Base-by-base conservation (phyloP, 257 asterid genomes). In the Mentha longifolia region DNA sequence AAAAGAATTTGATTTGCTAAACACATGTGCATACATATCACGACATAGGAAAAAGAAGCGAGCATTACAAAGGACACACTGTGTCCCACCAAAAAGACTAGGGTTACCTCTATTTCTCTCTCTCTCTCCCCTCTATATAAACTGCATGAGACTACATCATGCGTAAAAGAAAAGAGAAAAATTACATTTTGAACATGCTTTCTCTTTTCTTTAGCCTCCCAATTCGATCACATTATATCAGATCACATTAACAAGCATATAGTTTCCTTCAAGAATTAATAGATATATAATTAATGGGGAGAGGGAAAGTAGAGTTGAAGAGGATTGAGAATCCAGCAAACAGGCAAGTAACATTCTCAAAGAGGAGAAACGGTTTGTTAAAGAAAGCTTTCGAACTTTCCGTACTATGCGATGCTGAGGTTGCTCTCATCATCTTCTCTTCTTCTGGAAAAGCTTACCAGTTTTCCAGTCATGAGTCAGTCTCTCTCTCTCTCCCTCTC, bases 281-380 rank as follows among this genome's bases (percentile, higher is more conserved):
- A 25, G 17, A 46, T 37, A 47, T 28, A 71, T 52, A 61, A 45
- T 15, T 25, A 16, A 85, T 86, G 91, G 91, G 91, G 63, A 83
- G 91, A 79, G 91, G 91, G 14, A 86, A 86, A 76, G 87, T 86
- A 5, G 91, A 83, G 72, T 17, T 86, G 68, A 86, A 86, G 73
- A 79, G 86, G 70, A 84, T 84, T 0, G 88, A 81, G 61, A 84
- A 84, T 56, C 80, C 84, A 0, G 71, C 88, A 64, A 84, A 75
- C 70, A 81, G 88, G 46, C 88, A 84, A 65, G 88, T 83, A 2
- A 83, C 88, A 14, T 80, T 80, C 81, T 80, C 85, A 3, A 83
- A 83, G 84, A 80, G 88, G 72, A 76, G 88, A 69, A 81, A 74
- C 74, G 86, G 88, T 0, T 28, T 84, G 79, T 70, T 84, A 6